phyloP scores from a whole-genome alignment of 345 rosid species.

The Rhodamnia rubescens region DNA sequence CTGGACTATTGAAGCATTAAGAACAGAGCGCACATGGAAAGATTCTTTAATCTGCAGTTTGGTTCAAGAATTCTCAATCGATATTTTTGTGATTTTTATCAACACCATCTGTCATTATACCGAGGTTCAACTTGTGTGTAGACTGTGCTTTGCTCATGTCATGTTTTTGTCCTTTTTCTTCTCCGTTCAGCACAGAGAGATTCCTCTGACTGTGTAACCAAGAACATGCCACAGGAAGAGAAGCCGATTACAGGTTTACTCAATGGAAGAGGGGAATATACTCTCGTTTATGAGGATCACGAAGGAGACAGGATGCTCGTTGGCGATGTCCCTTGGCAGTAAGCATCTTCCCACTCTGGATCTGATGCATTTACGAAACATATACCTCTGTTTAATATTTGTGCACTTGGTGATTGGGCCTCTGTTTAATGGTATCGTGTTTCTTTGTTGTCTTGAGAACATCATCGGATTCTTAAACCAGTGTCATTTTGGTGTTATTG shows the following conservation, averaged over 20 bases:
- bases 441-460: not conserved
- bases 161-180: not conserved
- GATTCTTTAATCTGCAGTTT: not conserved
- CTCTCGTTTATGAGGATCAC: slow-evolving; percentile 88
- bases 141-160: not conserved
- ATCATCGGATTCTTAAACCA: not conserved
- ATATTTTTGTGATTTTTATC: not conserved
- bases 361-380: not conserved
- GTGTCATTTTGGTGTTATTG: not conserved
- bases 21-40: not conserved
- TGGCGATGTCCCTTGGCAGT: slow-evolving; percentile 99
- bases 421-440: not conserved
- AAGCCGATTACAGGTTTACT: slow-evolving; percentile 56
- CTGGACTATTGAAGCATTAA: not conserved
- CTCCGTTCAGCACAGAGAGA: slow-evolving; percentile 62
- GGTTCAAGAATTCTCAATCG: not conserved
- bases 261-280: slow-evolving; percentile 87
- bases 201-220: slow-evolving; percentile 39
- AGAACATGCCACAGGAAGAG: slow-evolving; percentile 44
- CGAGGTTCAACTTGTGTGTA: not conserved
- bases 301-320: slow-evolving; percentile 99
- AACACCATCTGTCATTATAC: not conserved
- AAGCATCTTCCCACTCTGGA: slow-evolving; percentile 34
- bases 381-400: not conserved
- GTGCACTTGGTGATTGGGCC: not conserved